phyloP scores from a whole-genome alignment of 805 yeast species.

The Isabelozyma rhagii region DNA sequence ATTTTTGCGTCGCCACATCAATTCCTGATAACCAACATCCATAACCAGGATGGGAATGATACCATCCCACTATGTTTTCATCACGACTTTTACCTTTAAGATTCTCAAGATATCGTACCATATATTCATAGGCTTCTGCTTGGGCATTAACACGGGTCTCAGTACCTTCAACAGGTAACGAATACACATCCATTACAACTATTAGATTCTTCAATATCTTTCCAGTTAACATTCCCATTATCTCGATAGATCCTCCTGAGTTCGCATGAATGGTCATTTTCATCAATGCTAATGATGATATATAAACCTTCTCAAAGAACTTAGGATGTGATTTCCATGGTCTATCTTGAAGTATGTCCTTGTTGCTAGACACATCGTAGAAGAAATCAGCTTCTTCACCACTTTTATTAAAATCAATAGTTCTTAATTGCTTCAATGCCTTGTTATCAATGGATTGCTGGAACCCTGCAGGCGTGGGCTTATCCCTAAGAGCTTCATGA shows the following conservation, averaged over 20 bases:
- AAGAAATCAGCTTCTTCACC: not conserved
- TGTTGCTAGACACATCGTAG: not conserved
- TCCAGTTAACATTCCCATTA: constrained; percentile 95
- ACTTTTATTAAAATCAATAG: not conserved
- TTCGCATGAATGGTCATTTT: constrained; percentile 81
- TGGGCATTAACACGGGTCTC: constrained; percentile 95
- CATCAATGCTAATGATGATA: constrained; percentile 67
- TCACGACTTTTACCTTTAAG: constrained; percentile 44
- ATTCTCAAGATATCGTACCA: constrained; percentile 76
- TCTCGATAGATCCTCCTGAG: constrained; percentile 81
- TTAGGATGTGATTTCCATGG: constrained; percentile 61
- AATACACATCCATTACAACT: constrained; percentile 76
- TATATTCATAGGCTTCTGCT: constrained; percentile 89
- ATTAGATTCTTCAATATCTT: constrained; percentile 53
- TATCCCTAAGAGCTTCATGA: not conserved
- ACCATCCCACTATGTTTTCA: constrained; percentile 93
- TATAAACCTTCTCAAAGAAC: constrained; percentile 58
- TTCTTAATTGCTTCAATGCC: not conserved
- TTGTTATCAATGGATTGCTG: not conserved
- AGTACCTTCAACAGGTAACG: constrained; percentile 92
- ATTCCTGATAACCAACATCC: constrained; percentile 96
- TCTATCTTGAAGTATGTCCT: constrained; percentile 11
- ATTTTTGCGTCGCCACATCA: constrained; percentile 83
- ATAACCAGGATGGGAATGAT: constrained; percentile 94
- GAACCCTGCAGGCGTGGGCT: not conserved